Evolutionary conservation across 2,329 filamentous ascomycete species (phyloP).

Genomic region (Tolypocladium sp.): DNA sequence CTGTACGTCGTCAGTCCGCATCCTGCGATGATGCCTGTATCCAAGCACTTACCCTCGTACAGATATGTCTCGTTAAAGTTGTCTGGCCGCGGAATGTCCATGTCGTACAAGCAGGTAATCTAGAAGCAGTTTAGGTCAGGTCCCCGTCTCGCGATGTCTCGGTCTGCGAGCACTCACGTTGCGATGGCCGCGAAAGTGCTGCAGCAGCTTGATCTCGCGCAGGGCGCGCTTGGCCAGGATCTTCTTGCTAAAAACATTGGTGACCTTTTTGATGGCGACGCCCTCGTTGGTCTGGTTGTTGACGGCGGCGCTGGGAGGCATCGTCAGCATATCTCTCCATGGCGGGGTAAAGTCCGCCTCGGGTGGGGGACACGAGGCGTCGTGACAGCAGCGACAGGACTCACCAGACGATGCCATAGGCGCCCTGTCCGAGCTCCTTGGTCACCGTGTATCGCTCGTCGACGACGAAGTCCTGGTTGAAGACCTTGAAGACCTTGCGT

Average conservation of each 20-base stretch:
- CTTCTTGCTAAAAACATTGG: constrained; percentile 99
- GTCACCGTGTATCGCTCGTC: constrained; percentile 98
- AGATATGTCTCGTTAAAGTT: constrained; percentile 99
- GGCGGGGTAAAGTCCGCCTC: constrained; percentile 13
- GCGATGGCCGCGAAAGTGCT: constrained; percentile 89
- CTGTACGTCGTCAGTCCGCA: constrained; percentile 34
- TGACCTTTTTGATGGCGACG: constrained; percentile 98
- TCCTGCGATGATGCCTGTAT: too few relatives aligned
- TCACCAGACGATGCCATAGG: constrained; percentile 98
- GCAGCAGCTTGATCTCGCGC: constrained; percentile 95
- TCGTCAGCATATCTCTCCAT: constrained; percentile 5
- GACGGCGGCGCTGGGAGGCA: constrained; percentile 65
- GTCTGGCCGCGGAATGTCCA: constrained; percentile 95
- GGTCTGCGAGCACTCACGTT: constrained; percentile 49
- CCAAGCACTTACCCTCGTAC: constrained; percentile 70
- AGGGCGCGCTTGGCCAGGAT: constrained; percentile 96
- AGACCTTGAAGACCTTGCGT: constrained; percentile 97
- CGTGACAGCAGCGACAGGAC: constrained; percentile 10
- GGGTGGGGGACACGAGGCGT: constrained; percentile 9
- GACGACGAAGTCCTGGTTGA: constrained; percentile 98
- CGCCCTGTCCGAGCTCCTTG: constrained; percentile 95
- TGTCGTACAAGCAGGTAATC: constrained; percentile 99
- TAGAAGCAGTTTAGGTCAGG: constrained; percentile 23
- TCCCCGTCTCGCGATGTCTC: not conserved
- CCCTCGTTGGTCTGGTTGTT: constrained; percentile 87